Evolutionary conservation across 805 yeast genomes (phyloP).

Genomic region (Cyberlindnera mycetangii): DNA sequence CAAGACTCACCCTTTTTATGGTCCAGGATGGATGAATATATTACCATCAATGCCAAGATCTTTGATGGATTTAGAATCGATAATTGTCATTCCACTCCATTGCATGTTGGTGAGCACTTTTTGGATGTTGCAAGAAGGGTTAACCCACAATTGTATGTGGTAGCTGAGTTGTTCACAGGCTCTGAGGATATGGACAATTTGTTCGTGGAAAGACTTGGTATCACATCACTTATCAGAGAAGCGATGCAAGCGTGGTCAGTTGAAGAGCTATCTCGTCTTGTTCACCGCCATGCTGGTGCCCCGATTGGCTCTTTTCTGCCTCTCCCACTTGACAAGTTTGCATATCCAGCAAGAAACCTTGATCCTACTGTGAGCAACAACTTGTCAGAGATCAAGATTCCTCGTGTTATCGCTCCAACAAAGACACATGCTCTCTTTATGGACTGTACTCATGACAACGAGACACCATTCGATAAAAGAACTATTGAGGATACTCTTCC

Average conservation of each 20-base stretch:
- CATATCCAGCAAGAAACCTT: conserved; percentile 53
- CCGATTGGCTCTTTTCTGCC: conserved; percentile 91
- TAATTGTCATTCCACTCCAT: conserved; percentile 94
- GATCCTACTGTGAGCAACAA: conserved; percentile 25
- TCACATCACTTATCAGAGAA: conserved; percentile 86
- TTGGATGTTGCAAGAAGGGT: conserved; percentile 83
- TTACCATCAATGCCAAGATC: conserved; percentile 63
- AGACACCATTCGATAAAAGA: conserved; percentile 82
- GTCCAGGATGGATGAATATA: conserved; percentile 81
- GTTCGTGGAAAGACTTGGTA: conserved; percentile 87
- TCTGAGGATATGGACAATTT: conserved; percentile 87
- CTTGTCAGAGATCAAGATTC: conserved; percentile 64
- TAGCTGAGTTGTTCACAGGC: conserved; percentile 92
- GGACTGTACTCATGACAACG: conserved; percentile 98
- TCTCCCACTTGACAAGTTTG: conserved; percentile 70
- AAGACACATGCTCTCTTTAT: conserved; percentile 93
- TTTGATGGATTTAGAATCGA: conserved; percentile 92
- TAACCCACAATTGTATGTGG: conserved; percentile 85
- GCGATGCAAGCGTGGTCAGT: conserved; percentile 97
- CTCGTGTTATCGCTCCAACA: conserved; percentile 59
- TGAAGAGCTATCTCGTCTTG: conserved; percentile 77
- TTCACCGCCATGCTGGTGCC: conserved; percentile 91
- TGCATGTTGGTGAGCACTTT: conserved; percentile 88
- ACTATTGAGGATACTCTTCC: conserved; percentile 94
- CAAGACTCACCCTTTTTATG: conserved; percentile 88